phyloP scores from a whole-genome alignment of 2,329 filamentous ascomycete species.

The Ophiostoma sp. region DNA sequence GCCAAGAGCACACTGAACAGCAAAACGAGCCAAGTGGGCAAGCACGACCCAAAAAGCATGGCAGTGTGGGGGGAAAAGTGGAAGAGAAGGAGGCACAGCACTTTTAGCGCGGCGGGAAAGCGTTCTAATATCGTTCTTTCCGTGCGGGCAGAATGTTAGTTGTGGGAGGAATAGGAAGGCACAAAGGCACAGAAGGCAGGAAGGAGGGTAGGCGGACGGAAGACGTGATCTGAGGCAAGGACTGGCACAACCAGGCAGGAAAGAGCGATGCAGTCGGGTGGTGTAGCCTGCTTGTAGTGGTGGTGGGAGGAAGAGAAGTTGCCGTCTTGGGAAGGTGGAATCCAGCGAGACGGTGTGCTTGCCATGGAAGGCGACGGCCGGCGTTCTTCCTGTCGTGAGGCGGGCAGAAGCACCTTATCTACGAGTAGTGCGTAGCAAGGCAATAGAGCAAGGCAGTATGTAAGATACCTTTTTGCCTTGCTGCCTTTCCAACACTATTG shows the following conservation, averaged over 20 bases:
- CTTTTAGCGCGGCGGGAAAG: conserved; percentile 8
- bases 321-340: not conserved
- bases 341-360: not conserved
- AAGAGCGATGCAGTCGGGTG: too few species aligned
- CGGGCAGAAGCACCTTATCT: not conserved
- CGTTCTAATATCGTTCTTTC: not conserved
- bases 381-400: not conserved
- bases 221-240: too few species aligned
- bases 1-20: too few species aligned
- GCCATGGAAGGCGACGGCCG: not conserved
- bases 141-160: not conserved
- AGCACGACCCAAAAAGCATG: not conserved
- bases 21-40: not conserved
- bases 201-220: too few species aligned
- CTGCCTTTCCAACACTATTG: not conserved
- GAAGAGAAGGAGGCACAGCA: conserved; percentile 12
- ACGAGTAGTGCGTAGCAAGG: too few species aligned
- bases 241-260: too few species aligned
- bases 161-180: too few species aligned
- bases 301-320: not conserved
- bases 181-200: too few species aligned
- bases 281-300: not conserved
- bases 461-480: not conserved
- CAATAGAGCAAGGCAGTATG: too few species aligned
- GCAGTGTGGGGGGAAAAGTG: conserved; percentile 1